Evolutionary conservation across 371 early-diverging fungal genomes (phyloP), one percentile per base, ranked within the genome.

Genomic region (Capniomyces stellatus): DNA sequence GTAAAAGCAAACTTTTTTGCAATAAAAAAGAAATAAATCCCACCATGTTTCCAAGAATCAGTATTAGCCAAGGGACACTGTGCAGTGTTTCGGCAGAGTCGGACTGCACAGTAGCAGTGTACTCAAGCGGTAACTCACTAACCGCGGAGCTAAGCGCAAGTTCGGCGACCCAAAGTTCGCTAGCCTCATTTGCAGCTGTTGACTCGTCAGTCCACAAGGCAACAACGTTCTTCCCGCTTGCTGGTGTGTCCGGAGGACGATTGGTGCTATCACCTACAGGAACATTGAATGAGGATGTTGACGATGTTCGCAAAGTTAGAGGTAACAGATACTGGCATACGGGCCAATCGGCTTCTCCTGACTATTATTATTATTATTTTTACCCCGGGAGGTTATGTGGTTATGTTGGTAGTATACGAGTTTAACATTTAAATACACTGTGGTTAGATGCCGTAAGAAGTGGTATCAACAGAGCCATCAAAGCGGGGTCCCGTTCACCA

Each of bases 271-370:
- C 79, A 3, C 85, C 87, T 21, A 80, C 77, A 21, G 87, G 83
- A 21, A 72, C 79, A 15, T 54, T 87, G 1, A 57, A 62, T 50
- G 76, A 75, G 46, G 88, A 89, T 60, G 74, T 78, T 44, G 90
- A 87, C 63, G 90, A 89, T 64, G 87, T 79, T 24, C 77, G 90
- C 59, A 79, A 80, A 52, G 78, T 73, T 64, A 67, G 69, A 57
- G 75, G 75, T 71, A 61, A 52, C 52, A 41, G 15, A 28, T 15
- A 35, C 6, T 35, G 35, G n/a, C n/a, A n/a, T n/a, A n/a, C n/a
- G n/a, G n/a, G n/a, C n/a, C n/a, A n/a, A n/a, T n/a, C n/a, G n/a
- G n/a, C n/a, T n/a, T n/a, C n/a, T n/a, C n/a, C 1, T 24, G 3
- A 41, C 46, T 46, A 29, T 18, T 28, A 10, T 28, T 46, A 46